A percentile compares a stretch with the other conserved stretches of the same genome.
Conservation (phyloP, 345 rosid species). For the Citrus medica region DNA sequence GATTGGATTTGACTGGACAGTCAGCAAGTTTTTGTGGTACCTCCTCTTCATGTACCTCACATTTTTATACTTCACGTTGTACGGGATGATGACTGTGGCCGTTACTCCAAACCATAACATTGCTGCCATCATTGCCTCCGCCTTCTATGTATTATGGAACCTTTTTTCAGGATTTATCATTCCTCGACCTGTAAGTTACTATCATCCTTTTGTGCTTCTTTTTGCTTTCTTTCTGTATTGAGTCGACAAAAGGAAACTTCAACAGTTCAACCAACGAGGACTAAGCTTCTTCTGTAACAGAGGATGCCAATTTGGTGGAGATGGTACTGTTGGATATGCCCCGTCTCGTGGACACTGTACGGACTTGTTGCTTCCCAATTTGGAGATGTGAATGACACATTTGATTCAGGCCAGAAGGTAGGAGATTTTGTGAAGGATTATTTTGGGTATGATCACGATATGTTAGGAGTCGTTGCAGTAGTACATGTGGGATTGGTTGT, state of each 20-base stretch:
- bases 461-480: slow-evolving; percentile 47
- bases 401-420: slow-evolving; percentile 48
- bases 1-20: slow-evolving; percentile 60
- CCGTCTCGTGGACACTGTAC: slow-evolving; percentile 52
- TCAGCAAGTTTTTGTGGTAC: slow-evolving; percentile 53
- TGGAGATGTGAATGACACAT: slow-evolving; percentile 37
- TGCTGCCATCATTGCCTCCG: slow-evolving; percentile 45
- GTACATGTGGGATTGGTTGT: slow-evolving; percentile 45
- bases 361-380: slow-evolving; percentile 55
- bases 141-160: slow-evolving; percentile 53
- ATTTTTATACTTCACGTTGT: slow-evolving; percentile 53
- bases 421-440: slow-evolving; percentile 48
- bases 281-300: slow-evolving; percentile 26
- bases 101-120: slow-evolving; percentile 54
- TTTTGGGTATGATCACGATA: slow-evolving; percentile 58
- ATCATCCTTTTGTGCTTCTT: background rate
- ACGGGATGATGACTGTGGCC: slow-evolving; percentile 70
- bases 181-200: slow-evolving; percentile 38
- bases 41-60: slow-evolving; percentile 61
- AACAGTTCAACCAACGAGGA: background rate
- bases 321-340: slow-evolving; percentile 64
- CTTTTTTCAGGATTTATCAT: slow-evolving; percentile 63
- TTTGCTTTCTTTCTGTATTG: background rate
- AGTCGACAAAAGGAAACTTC: background rate
- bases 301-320: slow-evolving; percentile 71